Evolutionary conservation across 1,284 basidiomycete genomes (phyloP).

Genomic region (Moesziomyces globuligerus): DNA sequence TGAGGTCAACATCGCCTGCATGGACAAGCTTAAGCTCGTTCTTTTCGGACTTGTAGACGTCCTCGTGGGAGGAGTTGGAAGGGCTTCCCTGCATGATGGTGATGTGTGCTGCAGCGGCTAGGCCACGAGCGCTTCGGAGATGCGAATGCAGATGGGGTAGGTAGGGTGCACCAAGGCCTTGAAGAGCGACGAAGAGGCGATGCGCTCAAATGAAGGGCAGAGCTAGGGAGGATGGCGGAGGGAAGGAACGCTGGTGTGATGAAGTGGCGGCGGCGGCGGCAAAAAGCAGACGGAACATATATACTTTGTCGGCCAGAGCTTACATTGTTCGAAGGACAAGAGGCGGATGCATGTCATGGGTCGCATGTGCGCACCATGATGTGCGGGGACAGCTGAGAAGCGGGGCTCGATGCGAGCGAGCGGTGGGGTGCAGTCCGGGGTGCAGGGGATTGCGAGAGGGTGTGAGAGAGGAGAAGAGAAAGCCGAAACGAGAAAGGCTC

Average conservation of each 20-base stretch:
- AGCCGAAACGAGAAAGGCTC: background rate
- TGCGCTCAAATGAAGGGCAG: too few relatives aligned
- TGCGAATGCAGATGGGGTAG: too few relatives aligned
- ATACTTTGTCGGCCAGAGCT: background rate
- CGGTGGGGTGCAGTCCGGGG: background rate
- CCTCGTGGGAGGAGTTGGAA: conserved; percentile 38
- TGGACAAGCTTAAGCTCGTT: conserved; percentile 30
- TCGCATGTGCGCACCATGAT: background rate
- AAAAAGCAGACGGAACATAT: background rate
- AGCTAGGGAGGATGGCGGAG: background rate
- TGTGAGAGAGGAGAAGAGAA: background rate
- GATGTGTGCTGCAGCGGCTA: too few relatives aligned
- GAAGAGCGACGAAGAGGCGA: background rate
- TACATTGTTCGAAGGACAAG: too few relatives aligned
- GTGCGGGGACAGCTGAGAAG: background rate
- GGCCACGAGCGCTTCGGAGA: too few relatives aligned
- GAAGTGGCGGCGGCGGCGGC: too few relatives aligned
- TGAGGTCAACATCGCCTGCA: conserved; percentile 31
- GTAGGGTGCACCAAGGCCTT: too few relatives aligned
- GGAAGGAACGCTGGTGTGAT: too few relatives aligned
- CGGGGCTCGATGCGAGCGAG: background rate
- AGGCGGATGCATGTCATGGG: background rate
- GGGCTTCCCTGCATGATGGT: conserved; percentile 11
- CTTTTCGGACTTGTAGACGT: conserved; percentile 45
- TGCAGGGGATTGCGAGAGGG: background rate